Conservation (phyloP, 2,329 filamentous ascomycete genomes). For the Mycosphaerella arachidis region DNA sequence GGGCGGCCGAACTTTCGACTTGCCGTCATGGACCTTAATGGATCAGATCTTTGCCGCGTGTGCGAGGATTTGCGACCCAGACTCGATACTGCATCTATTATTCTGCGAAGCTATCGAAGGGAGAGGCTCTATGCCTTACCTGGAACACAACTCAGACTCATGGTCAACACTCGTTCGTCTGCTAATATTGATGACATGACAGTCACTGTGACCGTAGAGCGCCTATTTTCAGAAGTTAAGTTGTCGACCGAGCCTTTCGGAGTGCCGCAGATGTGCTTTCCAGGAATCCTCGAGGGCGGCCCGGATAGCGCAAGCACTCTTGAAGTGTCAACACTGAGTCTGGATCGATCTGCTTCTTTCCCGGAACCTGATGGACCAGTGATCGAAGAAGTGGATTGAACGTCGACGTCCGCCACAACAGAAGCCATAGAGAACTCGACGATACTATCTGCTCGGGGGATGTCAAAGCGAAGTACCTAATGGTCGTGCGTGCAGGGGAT, state of each 20-base stretch:
- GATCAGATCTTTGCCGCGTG: too few relatives aligned
- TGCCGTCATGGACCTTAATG: too few relatives aligned
- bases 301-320: background rate
- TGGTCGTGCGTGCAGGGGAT: too few relatives aligned
- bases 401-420: too few relatives aligned
- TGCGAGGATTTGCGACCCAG: too few relatives aligned
- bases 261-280: background rate
- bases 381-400: background rate
- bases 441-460: too few relatives aligned
- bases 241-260: background rate
- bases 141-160: background rate
- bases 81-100: too few relatives aligned
- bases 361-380: background rate
- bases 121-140: background rate
- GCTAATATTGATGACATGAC: background rate
- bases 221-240: background rate
- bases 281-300: background rate
- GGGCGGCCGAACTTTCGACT: too few relatives aligned
- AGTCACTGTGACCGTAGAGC: background rate
- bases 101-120: background rate
- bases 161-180: background rate
- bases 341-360: too few relatives aligned
- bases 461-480: too few relatives aligned
- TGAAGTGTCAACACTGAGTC: background rate
- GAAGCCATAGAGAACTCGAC: too few relatives aligned